Evolutionary conservation across 2,329 filamentous ascomycete genomes (phyloP).

Genomic region (Clarireedia hainanense): DNA sequence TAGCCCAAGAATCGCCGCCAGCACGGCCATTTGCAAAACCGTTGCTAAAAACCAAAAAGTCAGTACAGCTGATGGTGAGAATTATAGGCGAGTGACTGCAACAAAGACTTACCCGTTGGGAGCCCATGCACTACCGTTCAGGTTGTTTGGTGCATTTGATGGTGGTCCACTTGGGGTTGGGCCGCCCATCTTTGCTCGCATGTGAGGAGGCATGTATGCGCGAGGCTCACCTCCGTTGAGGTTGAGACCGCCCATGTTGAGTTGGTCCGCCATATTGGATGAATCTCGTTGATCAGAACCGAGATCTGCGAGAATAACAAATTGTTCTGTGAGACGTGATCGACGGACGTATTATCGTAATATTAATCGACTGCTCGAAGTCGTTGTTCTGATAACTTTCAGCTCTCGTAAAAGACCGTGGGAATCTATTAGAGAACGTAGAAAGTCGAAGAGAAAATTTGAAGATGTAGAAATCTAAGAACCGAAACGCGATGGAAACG

Average conservation of each 20-base stretch:
- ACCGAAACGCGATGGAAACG: conserved; percentile 27
- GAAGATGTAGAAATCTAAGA: conserved; percentile 21
- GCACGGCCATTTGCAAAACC: conserved; percentile 32
- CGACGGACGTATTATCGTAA: conserved; percentile 10
- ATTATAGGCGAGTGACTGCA: background rate
- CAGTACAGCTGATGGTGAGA: background rate
- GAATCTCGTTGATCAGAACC: background rate
- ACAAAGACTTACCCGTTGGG: conserved; percentile 40
- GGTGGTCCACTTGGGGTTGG: conserved; percentile 17
- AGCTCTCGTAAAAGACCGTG: conserved; percentile 20
- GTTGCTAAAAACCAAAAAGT: conserved; percentile 35
- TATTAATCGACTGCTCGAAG: conserved; percentile 1
- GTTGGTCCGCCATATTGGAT: conserved; percentile 69
- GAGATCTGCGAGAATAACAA: conserved; percentile 11
- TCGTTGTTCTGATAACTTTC: conserved; percentile 9
- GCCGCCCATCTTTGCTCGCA: conserved; percentile 51
- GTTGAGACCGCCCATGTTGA: conserved; percentile 72
- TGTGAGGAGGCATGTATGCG: conserved; percentile 81
- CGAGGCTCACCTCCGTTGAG: conserved; percentile 49
- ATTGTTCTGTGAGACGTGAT: background rate
- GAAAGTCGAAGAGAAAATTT: conserved; percentile 14
- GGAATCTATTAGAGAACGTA: conserved; percentile 15
- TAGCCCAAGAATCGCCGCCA: conserved; percentile 28
- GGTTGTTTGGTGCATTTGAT: conserved; percentile 26
- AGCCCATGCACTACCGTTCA: conserved; percentile 57